Evolutionary conservation across 805 yeast species (phyloP).

Genomic region (Blastobotrys parvus): DNA sequence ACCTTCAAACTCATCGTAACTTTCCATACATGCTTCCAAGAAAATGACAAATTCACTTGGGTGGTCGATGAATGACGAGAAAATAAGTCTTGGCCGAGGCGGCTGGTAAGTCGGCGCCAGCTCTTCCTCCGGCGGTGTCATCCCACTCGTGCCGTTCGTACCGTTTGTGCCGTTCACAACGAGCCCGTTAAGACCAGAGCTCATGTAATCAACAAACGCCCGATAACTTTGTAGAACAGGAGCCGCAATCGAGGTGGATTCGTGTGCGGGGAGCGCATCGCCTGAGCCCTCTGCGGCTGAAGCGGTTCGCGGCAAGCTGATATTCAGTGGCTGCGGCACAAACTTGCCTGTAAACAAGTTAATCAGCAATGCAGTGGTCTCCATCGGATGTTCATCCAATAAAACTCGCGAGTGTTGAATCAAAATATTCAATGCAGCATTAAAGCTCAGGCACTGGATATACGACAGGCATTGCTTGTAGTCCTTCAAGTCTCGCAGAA

Average conservation of each 20-base stretch:
- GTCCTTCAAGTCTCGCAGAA: conserved; percentile 55
- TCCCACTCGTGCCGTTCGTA: conserved; percentile 10
- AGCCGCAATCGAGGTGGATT: conserved; percentile 12
- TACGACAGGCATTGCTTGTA: conserved; percentile 54
- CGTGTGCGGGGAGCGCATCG: too few species aligned
- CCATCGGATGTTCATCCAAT: conserved; percentile 62
- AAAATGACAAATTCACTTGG: conserved; percentile 86
- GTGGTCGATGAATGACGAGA: conserved; percentile 77
- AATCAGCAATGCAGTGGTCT: conserved; percentile 73
- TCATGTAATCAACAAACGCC: conserved; percentile 49
- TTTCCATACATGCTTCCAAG: conserved; percentile 80
- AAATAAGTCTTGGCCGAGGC: conserved; percentile 81
- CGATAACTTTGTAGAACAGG: conserved; percentile 45
- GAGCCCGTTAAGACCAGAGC: conserved; percentile 9
- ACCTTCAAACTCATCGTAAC: conserved; percentile 71
- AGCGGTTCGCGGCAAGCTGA: neutral
- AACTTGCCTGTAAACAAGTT: conserved; percentile 85
- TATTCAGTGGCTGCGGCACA: conserved; percentile 32
- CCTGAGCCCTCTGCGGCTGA: neutral
- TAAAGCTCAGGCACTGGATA: conserved; percentile 59
- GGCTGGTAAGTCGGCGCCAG: conserved; percentile 55
- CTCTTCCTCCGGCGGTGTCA: conserved; percentile 10
- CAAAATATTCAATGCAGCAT: conserved; percentile 67
- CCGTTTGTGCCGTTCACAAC: neutral
- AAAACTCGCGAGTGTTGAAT: conserved; percentile 57